Evolutionary conservation across 768 basidiomycete genomes (phyloP).

Genomic region (Neoboletus magnificus): DNA sequence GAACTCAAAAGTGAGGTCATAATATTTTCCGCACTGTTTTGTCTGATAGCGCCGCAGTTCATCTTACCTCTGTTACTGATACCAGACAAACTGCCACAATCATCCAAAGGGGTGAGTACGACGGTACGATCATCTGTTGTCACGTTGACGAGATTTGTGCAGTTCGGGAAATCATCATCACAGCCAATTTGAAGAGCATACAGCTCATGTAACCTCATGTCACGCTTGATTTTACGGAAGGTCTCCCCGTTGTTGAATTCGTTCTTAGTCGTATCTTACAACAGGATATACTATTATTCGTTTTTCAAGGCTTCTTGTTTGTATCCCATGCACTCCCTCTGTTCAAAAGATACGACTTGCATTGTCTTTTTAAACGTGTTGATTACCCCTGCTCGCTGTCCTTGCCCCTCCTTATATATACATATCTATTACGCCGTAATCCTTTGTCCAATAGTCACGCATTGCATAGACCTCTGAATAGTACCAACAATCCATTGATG

Average conservation of each 20-base stretch:
- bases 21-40: neutral
- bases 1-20: slow-evolving; percentile 63
- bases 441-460: neutral
- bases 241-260: slow-evolving; percentile 6
- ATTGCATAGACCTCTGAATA: slow-evolving; percentile 3
- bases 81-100: slow-evolving; percentile 70
- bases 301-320: slow-evolving; percentile 10
- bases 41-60: slow-evolving; percentile 45
- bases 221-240: slow-evolving; percentile 2
- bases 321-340: slow-evolving; percentile 11
- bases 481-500: neutral
- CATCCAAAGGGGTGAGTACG: slow-evolving; percentile 61
- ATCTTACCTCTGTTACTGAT: slow-evolving; percentile 81
- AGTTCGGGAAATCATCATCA: slow-evolving; percentile 73
- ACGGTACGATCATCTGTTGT: neutral
- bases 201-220: slow-evolving; percentile 28
- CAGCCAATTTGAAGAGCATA: slow-evolving; percentile 59
- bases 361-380: slow-evolving; percentile 12
- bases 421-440: slow-evolving; percentile 22
- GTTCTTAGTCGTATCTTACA: slow-evolving; percentile 16
- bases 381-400: neutral
- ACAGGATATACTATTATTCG: slow-evolving; percentile 14
- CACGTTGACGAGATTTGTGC: slow-evolving; percentile 1
- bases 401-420: slow-evolving; percentile 18
- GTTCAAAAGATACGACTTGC: slow-evolving; percentile 9